Base-by-base conservation (phyloP, 1,284 basidiomycete genomes). In the Cryptococcus hybrid region DNA sequence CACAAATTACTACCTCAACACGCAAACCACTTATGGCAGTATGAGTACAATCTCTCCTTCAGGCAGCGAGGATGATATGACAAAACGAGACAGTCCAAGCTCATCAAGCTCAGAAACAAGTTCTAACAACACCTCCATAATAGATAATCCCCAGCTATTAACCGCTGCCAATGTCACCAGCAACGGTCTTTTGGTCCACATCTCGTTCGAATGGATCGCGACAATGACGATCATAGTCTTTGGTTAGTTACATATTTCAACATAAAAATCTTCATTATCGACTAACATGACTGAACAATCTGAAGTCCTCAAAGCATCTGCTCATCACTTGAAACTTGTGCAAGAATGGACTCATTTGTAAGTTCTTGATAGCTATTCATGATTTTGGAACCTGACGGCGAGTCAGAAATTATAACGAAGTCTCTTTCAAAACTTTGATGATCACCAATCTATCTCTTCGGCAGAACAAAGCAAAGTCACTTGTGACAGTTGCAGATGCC, bases 1-100 rank as follows among this genome's bases (percentile, higher is more conserved):
- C 30, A 59, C 59, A 37, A 71, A 73, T 45, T 70, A 70, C 61
- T 61, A 64, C 37, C 55, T 73, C 39, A 73, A 70, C 53, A 71
- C 68, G 1, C 47, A 56, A 5, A 66, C 68, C 4, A 36, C 43
- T 9, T 62, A 57, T 47, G 58, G 64, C 11, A 38, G 51, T 18
- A 54, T 51, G 5, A 45, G 49, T 40, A 12, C 55, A 5, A 11
- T 56, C 34, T 42, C 7, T 13, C 13, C 51, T 3, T 51, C 39
- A n/a, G 38, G 47, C 38, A 56, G 30, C 9, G 24, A 13, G 43
- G 49, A 43, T 4, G 18, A 54, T 42, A 42, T 24, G n/a, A 39
- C 38, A n/a, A 49, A 18, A n/a, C 15, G 11, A 7, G 43, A 30
- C 24, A 51, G 48, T 40, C 15, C 18, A 12, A 34, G 5, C 38